Conservation (phyloP, 164 flowering plant species). For the Malania oleifera region DNA sequence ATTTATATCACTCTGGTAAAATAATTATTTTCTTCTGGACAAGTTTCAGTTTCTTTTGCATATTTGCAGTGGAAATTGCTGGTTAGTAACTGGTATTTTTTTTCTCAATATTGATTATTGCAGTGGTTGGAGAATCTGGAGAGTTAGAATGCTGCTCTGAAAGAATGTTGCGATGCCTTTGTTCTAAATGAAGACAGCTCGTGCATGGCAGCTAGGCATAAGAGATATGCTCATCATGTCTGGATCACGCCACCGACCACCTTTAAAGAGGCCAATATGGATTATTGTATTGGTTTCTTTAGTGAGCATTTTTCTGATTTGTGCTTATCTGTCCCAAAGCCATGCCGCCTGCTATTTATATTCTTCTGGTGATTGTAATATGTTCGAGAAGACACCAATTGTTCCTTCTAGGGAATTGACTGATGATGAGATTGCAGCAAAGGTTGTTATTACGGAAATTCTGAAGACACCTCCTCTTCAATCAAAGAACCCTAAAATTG, state of each 20-base stretch:
- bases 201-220: neutral
- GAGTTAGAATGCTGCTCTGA: no score
- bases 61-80: no score
- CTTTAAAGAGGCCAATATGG: neutral
- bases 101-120: no score
- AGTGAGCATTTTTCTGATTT: neutral
- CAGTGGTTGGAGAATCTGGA: no score
- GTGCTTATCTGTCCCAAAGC: neutral
- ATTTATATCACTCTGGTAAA: no score
- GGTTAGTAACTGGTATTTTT: no score
- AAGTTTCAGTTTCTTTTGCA: no score
- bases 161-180: neutral
- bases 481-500: neutral
- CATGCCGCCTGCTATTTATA: neutral
- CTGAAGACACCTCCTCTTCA: neutral
- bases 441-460: neutral
- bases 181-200: neutral
- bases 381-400: neutral
- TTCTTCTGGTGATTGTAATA: neutral
- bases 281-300: neutral
- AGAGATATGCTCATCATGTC: neutral
- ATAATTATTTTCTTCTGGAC: no score
- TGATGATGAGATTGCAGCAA: neutral
- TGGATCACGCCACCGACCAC: neutral
- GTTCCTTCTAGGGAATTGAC: neutral